These are phyloP conservation scores for Mortierella sp. DNA, from an alignment of 371 early-diverging fungal genomes.

Conservation along the genomic window DNA sequence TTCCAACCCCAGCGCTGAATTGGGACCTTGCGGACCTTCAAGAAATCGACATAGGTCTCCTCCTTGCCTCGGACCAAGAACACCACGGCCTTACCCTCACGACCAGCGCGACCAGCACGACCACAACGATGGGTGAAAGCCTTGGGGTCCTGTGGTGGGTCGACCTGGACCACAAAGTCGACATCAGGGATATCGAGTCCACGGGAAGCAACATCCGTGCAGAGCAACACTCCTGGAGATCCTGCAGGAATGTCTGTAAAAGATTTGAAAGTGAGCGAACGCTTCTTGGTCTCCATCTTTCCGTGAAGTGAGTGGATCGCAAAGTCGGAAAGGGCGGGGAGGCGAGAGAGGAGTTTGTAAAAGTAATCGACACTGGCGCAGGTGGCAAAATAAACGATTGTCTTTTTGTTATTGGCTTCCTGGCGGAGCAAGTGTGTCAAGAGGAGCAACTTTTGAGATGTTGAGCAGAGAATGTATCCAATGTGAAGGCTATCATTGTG, in stretches of 20 bases:
- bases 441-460: conserved; percentile 85
- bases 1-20: conserved; percentile 61
- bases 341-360: conserved; percentile 70
- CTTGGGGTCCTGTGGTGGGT: conserved; percentile 97
- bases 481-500: conserved; percentile 77
- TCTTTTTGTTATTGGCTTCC: conserved; percentile 77
- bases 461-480: conserved; percentile 80
- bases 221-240: conserved; percentile 84
- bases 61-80: conserved; percentile 86
- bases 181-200: conserved; percentile 99
- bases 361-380: conserved; percentile 97
- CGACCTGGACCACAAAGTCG: conserved; percentile 96
- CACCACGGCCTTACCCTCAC: conserved; percentile 89
- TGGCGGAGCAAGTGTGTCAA: conserved; percentile 73
- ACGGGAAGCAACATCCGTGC: conserved; percentile 98
- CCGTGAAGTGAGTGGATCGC: conserved; percentile 91
- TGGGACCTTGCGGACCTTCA: conserved; percentile 91
- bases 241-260: conserved; percentile 72
- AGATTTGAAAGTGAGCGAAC: conserved; percentile 74
- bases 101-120: conserved; percentile 95
- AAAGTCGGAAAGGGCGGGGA: conserved; percentile 62
- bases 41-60: conserved; percentile 89
- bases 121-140: conserved; percentile 99
- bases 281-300: conserved; percentile 91
- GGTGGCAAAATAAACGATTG: conserved; percentile 94